Percentiles rank a stretch among this genome's conserved stretches.
Evolutionary conservation across 805 yeast species (phyloP).

Genomic region (Wickerhamiella qilinensis): DNA sequence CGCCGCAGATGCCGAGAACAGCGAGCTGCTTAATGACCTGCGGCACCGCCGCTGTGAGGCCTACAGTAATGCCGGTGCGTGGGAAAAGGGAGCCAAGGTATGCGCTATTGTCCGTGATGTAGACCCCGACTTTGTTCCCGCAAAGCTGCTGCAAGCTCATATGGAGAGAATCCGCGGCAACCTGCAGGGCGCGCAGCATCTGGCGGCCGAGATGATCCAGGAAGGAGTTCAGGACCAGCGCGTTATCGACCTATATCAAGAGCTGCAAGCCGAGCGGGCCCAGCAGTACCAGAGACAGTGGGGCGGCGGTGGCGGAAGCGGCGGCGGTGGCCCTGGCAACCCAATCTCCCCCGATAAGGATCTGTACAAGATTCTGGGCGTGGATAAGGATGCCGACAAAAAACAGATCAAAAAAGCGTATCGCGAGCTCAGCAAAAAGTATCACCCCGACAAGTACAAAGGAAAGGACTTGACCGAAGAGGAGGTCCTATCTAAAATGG

Average conservation of each 20-base stretch:
- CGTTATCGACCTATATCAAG: conserved; percentile 14
- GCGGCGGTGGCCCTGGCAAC: not conserved
- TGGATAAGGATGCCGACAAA: conserved; percentile 49
- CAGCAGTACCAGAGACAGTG: conserved; percentile 2
- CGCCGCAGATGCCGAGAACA: conserved; percentile 7
- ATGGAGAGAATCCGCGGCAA: conserved; percentile 13
- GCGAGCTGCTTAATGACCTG: conserved; percentile 12
- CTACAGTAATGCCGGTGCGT: conserved; percentile 10
- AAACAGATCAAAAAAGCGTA: conserved; percentile 67
- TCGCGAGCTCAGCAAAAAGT: conserved; percentile 58
- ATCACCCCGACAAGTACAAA: conserved; percentile 85
- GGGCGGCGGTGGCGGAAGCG: not conserved
- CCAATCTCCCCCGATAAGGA: conserved; percentile 31
- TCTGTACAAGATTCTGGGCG: conserved; percentile 63
- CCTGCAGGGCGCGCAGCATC: conserved; percentile 16
- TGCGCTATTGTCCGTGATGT: conserved; percentile 17
- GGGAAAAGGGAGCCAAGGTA: conserved; percentile 16
- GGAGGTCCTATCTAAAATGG: conserved; percentile 69
- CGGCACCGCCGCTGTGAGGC: conserved; percentile 14
- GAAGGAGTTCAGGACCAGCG: conserved; percentile 11
- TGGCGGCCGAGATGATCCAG: conserved; percentile 6
- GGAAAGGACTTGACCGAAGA: conserved; percentile 43
- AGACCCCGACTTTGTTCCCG: conserved; percentile 17
- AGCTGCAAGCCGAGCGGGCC: conserved; percentile 13
- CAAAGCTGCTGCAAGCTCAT: conserved; percentile 18